phyloP scores from a whole-genome alignment of 306 rosid species.

The Parietaria judaica region DNA sequence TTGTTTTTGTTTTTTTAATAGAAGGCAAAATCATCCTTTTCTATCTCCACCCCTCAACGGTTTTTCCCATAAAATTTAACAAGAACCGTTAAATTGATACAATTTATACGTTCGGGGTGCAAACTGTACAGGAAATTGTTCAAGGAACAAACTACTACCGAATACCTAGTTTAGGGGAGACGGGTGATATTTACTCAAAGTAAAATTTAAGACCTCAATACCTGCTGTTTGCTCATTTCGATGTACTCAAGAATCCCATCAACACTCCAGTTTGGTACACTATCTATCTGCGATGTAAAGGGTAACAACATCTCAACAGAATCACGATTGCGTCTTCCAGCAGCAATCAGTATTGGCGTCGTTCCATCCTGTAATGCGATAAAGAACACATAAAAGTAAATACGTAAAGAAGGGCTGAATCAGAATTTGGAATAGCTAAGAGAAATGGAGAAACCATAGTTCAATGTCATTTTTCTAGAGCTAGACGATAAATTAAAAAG shows the following conservation, averaged over 20 bases:
- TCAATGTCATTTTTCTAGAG: background rate
- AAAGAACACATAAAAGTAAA: no score
- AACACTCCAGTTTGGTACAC: conserved; percentile 64
- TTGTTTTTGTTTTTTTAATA: no score
- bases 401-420: background rate
- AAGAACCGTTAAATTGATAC: no score
- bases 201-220: conserved; percentile 20
- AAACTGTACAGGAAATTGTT: no score
- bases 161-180: no score
- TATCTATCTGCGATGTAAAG: conserved; percentile 54
- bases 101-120: no score
- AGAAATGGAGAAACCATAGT: background rate
- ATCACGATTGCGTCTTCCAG: conserved; percentile 54
- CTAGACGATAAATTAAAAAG: background rate
- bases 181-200: background rate
- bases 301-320: conserved; percentile 73
- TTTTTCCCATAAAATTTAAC: background rate
- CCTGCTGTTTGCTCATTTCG: conserved; percentile 57
- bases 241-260: conserved; percentile 58
- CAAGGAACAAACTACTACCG: no score
- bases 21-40: no score
- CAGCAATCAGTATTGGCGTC: conserved; percentile 78
- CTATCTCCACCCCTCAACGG: background rate
- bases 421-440: background rate
- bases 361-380: conserved; percentile 68